Evolutionary conservation across 163 green algal species (phyloP).

Genomic region (Scenedesmus sp.): DNA sequence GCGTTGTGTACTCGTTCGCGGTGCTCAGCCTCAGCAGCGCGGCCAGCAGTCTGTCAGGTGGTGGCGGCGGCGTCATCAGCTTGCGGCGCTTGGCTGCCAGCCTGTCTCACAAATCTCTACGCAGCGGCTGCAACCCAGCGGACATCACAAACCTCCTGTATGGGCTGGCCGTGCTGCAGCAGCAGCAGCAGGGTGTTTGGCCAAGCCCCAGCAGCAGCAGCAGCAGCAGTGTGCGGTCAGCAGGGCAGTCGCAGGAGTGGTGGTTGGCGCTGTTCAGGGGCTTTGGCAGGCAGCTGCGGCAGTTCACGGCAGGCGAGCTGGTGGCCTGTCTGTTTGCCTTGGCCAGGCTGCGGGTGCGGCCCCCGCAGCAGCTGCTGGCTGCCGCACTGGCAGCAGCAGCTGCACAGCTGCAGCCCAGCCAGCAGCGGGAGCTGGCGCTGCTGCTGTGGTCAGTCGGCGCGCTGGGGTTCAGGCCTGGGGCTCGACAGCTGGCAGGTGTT

Average conservation of each 20-base stretch:
- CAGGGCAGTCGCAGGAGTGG: background rate
- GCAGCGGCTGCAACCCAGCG: background rate
- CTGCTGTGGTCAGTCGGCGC: background rate
- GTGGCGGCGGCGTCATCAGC: background rate
- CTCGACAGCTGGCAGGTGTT: background rate
- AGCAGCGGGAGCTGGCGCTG: constrained; percentile 44
- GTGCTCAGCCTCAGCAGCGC: background rate
- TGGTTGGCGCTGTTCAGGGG: background rate
- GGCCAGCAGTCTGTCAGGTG: background rate
- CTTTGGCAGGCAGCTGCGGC: background rate
- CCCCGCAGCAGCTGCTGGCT: background rate
- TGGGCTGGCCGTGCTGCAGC: background rate
- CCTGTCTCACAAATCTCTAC: background rate
- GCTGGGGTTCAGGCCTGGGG: background rate
- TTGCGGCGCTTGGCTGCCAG: background rate
- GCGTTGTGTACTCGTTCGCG: constrained; percentile 20
- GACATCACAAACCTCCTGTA: constrained; percentile 48
- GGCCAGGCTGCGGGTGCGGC: constrained; percentile 10
- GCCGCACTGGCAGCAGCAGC: constrained; percentile 6
- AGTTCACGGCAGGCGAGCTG: constrained; percentile 29
- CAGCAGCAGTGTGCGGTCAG: background rate
- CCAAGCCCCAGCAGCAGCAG: background rate
- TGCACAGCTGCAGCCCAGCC: background rate
- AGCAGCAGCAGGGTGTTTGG: background rate
- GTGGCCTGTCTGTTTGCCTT: background rate